phyloP scores from a whole-genome alignment of 192 early-diverging fungal species.

The Coemansia sp. region DNA sequence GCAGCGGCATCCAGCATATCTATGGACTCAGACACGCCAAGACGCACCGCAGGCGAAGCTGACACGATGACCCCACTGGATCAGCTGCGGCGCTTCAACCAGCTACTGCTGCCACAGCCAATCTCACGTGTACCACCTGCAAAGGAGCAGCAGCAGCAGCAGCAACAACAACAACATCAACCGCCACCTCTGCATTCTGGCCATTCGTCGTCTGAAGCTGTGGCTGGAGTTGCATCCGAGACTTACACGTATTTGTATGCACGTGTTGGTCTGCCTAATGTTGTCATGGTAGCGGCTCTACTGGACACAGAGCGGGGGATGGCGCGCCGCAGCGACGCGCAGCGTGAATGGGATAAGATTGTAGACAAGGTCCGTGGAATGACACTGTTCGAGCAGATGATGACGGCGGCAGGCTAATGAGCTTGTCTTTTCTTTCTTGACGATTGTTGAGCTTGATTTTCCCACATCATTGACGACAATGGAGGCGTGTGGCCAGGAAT shows the following conservation, averaged over 20 bases:
- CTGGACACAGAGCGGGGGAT: slow-evolving; percentile 45
- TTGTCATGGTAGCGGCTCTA: slow-evolving; percentile 41
- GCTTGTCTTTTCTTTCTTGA: background rate
- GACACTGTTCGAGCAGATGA: slow-evolving; percentile 39
- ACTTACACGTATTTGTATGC: slow-evolving; percentile 52
- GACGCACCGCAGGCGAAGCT: background rate
- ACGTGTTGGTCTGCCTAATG: slow-evolving; percentile 44
- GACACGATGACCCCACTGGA: background rate
- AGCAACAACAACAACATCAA: slow-evolving; percentile 5
- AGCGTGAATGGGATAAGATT: slow-evolving; percentile 47
- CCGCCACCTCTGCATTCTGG: slow-evolving; percentile 9
- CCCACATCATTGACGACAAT: background rate
- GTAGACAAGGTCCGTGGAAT: slow-evolving; percentile 47
- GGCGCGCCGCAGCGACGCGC: slow-evolving; percentile 42
- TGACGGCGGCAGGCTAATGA: slow-evolving; percentile 23
- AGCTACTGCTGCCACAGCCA: background rate
- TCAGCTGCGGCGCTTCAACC: slow-evolving; percentile 10
- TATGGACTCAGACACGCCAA: slow-evolving; percentile 5
- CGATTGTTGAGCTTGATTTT: slow-evolving; percentile 6
- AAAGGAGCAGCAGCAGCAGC: slow-evolving; percentile 15
- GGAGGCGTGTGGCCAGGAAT: background rate
- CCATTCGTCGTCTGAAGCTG: slow-evolving; percentile 9
- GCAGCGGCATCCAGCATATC: slow-evolving; percentile 10
- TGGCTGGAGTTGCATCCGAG: slow-evolving; percentile 21
- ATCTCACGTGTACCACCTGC: background rate